Conservation (phyloP, 306 rosid genomes). For the Sicyos edulis region DNA sequence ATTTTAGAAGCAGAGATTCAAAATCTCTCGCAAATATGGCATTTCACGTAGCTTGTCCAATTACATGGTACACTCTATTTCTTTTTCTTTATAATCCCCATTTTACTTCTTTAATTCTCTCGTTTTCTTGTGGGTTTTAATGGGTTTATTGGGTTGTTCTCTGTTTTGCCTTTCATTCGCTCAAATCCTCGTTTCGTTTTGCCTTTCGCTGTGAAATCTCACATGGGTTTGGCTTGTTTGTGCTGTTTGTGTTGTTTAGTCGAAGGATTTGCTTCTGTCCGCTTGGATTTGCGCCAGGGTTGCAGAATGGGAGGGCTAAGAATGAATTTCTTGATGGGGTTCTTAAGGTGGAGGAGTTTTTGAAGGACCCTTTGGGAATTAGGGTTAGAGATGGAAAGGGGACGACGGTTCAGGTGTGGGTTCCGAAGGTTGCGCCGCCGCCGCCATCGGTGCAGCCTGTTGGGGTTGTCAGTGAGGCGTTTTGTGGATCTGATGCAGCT, state of each 20-base stretch:
- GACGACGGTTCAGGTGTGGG: conserved; percentile 48
- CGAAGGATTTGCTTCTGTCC: conserved; percentile 64
- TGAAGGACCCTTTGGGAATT: conserved; percentile 41
- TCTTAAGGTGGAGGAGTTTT: conserved; percentile 41
- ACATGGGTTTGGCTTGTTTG: conserved; percentile 7
- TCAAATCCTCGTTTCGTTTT: conserved; percentile 2
- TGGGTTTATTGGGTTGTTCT: neutral
- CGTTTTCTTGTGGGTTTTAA: conserved; percentile 13
- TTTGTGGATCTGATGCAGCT: conserved; percentile 29
- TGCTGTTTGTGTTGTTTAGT: conserved; percentile 27
- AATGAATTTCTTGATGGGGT: conserved; percentile 45
- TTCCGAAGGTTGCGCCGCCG: conserved; percentile 69
- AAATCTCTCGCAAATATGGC: conserved; percentile 59
- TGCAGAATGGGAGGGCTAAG: conserved; percentile 33
- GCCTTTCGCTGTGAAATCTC: neutral
- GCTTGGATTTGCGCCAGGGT: conserved; percentile 58
- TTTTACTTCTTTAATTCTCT: neutral
- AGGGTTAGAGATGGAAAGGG: conserved; percentile 35
- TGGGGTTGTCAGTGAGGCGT: conserved; percentile 27
- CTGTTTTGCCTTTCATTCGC: neutral
- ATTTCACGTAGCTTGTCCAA: conserved; percentile 84
- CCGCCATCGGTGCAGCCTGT: conserved; percentile 41
- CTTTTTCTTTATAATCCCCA: neutral
- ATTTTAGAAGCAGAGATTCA: conserved; percentile 29
- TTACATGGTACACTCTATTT: conserved; percentile 49